Base-by-base conservation (phyloP, 2,329 filamentous ascomycete genomes). In the Colletotrichum melonis region DNA sequence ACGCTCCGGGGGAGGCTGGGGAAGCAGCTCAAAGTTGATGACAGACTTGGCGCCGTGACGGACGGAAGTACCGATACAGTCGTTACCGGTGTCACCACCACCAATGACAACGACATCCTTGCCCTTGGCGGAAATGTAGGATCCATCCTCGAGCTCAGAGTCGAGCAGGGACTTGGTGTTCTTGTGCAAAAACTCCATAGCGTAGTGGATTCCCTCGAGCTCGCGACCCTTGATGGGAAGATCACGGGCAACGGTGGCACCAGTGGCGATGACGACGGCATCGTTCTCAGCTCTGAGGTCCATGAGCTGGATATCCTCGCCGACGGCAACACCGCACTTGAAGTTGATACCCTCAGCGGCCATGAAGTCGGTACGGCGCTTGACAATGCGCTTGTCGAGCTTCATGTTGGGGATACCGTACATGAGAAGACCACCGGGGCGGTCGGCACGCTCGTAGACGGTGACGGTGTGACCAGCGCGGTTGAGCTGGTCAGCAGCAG, bases 351-450 rank as follows among this genome's bases (percentile, higher is more conserved):
- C 96, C 84, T 98, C 96, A 4, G 92, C 90, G 67, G 93, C 94
- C 94, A 98, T 96, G 84, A 98, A 95, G 84, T 98, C 94, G 62
- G 97, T 95, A 82, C 96, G 94, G 65, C 96, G 94, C 88, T 98
- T 96, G 74, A 98, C 96, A 76, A 98, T 92, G 81, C 95, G 95
- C 90, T 98, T 98, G 87, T 98, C 96, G 55, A 98, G 93, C 88
- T 98, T 98, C 96, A 98, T 98, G 88, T 98, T 98, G 77, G 96
- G 96, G 77, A 98, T 98, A 77, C 96, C 96, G 81, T 98, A 98
- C 96, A 98, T 98, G 79, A 98, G 90, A 68, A 98, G 88, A 83
- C 96, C 96, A 85, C 96, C 96, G 71, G 93, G 87, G 76, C 96
- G 94, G 81, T 98, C 96, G 73, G 95, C 91, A 76, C 96, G 94